These are phyloP conservation scores for Diplosphaera chodatii DNA, from an alignment of 139 green algal genomes.

Conservation along the genomic window DNA sequence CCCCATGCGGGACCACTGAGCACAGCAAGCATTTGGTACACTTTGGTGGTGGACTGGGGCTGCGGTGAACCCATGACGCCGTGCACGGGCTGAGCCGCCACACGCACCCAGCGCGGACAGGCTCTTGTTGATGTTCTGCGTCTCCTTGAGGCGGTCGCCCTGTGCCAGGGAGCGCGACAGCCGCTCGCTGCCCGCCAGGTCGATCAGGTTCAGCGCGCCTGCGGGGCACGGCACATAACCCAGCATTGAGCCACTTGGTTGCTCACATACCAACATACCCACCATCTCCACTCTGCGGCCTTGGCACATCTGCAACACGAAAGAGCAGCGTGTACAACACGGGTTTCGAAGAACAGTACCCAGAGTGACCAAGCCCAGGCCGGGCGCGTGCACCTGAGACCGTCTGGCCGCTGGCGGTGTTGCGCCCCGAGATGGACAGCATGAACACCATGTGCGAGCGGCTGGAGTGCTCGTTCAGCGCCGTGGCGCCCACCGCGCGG, in stretches of 20 bases:
- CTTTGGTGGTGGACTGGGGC: too few species aligned
- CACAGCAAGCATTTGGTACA: too few species aligned
- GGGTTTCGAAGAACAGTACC: too few species aligned
- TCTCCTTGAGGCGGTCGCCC: conserved; percentile 74
- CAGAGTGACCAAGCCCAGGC: too few species aligned
- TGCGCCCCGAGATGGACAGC: conserved; percentile 57
- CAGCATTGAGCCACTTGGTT: background rate
- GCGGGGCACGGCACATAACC: background rate
- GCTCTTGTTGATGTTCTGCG: conserved; percentile 81
- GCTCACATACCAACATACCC: too few species aligned
- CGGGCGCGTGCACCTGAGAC: conserved; percentile 38
- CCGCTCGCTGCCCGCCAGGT: conserved; percentile 41
- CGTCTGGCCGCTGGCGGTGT: conserved; percentile 37
- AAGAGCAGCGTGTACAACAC: too few species aligned
- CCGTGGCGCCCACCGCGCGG: conserved; percentile 59
- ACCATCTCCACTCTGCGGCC: too few species aligned
- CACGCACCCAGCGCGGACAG: conserved; percentile 59
- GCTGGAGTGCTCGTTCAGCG: conserved; percentile 72
- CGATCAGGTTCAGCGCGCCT: conserved; percentile 30
- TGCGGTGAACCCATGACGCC: too few species aligned
- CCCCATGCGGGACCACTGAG: too few species aligned
- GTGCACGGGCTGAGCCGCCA: too few species aligned
- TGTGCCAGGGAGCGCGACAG: conserved; percentile 27
- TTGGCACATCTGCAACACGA: too few species aligned
- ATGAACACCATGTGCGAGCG: conserved; percentile 75